These are phyloP conservation scores for Labyrinthula sp. DNA, from an alignment of 352 stramenopile genomes.

Conservation along the genomic window DNA sequence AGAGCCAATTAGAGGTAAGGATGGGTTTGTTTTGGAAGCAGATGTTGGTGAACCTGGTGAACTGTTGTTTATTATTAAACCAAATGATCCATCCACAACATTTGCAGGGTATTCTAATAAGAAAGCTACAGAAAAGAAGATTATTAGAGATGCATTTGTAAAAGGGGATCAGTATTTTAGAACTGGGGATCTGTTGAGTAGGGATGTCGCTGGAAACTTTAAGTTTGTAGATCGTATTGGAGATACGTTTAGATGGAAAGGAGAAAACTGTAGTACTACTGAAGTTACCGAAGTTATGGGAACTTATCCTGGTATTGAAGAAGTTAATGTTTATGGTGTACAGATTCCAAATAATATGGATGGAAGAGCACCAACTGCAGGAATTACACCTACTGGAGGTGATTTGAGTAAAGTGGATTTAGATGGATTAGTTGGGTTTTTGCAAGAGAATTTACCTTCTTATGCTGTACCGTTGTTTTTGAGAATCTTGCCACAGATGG, in stretches of 20 bases:
- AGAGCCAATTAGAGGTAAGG: slow-evolving; percentile 41
- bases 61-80: slow-evolving; percentile 44
- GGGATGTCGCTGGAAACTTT: slow-evolving; percentile 48
- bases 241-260: slow-evolving; percentile 76
- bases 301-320: slow-evolving; percentile 46
- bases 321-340: slow-evolving; percentile 35
- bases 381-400: slow-evolving; percentile 37
- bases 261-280: slow-evolving; percentile 67
- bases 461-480: slow-evolving; percentile 62
- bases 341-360: slow-evolving; percentile 32
- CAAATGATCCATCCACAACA: slow-evolving; percentile 41
- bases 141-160: slow-evolving; percentile 52
- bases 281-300: slow-evolving; percentile 56
- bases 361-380: slow-evolving; percentile 52
- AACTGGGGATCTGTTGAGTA: slow-evolving; percentile 61
- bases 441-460: slow-evolving; percentile 31
- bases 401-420: slow-evolving; percentile 39
- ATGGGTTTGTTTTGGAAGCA: slow-evolving; percentile 38
- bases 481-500: slow-evolving; percentile 45
- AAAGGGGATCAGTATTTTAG: slow-evolving; percentile 59
- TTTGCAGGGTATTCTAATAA: slow-evolving; percentile 62
- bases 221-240: slow-evolving; percentile 68
- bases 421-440: slow-evolving; percentile 23
- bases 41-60: slow-evolving; percentile 31
- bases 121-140: slow-evolving; percentile 58